These are phyloP conservation scores for Neocatenulostroma microsporum DNA, from an alignment of 2,329 filamentous ascomycete genomes.

Conservation along the genomic window DNA sequence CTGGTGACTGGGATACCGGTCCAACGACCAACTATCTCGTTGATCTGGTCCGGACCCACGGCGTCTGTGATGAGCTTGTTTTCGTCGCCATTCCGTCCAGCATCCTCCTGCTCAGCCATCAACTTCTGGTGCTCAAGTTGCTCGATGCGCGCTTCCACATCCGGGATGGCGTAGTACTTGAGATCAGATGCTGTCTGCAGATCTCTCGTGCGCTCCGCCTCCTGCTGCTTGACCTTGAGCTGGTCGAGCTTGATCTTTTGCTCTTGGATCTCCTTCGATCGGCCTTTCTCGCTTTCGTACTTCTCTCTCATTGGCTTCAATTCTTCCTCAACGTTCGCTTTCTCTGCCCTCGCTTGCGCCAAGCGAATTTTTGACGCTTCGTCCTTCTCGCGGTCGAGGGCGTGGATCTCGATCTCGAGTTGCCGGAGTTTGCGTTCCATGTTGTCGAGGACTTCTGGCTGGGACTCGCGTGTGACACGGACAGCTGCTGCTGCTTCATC, in stretches of 20 bases:
- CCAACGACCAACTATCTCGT: conserved; percentile 77
- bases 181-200: conserved; percentile 87
- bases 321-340: conserved; percentile 71
- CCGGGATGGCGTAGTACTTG: conserved; percentile 78
- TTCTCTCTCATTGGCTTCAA: conserved; percentile 65
- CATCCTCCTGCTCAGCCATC: conserved; percentile 68
- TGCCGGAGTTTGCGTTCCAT: conserved; percentile 95
- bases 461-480: conserved; percentile 89
- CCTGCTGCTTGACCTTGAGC: conserved; percentile 75
- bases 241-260: conserved; percentile 82
- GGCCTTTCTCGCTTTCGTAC: conserved; percentile 83
- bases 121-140: conserved; percentile 75
- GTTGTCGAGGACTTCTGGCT: conserved; percentile 86
- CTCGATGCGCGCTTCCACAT: conserved; percentile 67
- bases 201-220: conserved; percentile 78
- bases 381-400: conserved; percentile 87
- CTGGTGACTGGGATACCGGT: conserved; percentile 92
- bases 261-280: conserved; percentile 81
- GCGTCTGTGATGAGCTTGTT: conserved; percentile 78
- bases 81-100: too few species aligned
- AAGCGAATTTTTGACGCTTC: conserved; percentile 79
- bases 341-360: conserved; percentile 70
- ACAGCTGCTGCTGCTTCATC: conserved; percentile 90
- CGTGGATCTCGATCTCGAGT: conserved; percentile 93
- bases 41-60: conserved; percentile 93